Evolutionary conservation across 345 rosid species (phyloP).

Genomic region (Eutrema heterophyllum): DNA sequence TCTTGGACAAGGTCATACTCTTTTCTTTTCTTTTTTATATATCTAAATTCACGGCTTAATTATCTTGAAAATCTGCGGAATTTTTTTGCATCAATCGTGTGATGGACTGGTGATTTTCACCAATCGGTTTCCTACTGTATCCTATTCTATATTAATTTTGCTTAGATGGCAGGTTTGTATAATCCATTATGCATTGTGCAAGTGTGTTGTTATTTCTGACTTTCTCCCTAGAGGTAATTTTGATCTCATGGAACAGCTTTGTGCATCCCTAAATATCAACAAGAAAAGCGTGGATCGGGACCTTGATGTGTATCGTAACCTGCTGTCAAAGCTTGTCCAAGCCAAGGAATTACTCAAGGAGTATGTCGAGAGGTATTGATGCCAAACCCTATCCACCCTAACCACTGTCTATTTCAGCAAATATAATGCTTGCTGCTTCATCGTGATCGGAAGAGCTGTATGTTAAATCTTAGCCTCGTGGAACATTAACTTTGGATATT

Average conservation of each 20-base stretch:
- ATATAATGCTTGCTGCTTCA: not conserved
- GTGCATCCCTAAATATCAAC: conserved; percentile 75
- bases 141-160: not conserved
- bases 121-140: not conserved
- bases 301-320: conserved; percentile 93
- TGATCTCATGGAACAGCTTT: conserved; percentile 54
- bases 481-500: not conserved
- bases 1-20: conserved; percentile 64
- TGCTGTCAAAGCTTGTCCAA: conserved; percentile 93
- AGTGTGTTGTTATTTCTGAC: not conserved
- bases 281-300: conserved; percentile 95
- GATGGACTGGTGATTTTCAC: not conserved
- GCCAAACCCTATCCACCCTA: not conserved
- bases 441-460: not conserved
- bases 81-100: not conserved
- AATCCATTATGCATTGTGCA: not conserved
- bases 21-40: no score
- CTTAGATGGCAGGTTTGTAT: not conserved
- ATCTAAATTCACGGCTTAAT: not conserved
- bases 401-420: not conserved
- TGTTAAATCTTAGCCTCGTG: not conserved
- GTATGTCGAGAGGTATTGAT: conserved; percentile 71
- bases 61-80: not conserved
- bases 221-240: not conserved
- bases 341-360: conserved; percentile 95